Evolutionary conservation across 495 filamentous ascomycete genomes (phyloP), one percentile per base, ranked within the genome.

Genomic region (Opeltia flavorubescens): DNA sequence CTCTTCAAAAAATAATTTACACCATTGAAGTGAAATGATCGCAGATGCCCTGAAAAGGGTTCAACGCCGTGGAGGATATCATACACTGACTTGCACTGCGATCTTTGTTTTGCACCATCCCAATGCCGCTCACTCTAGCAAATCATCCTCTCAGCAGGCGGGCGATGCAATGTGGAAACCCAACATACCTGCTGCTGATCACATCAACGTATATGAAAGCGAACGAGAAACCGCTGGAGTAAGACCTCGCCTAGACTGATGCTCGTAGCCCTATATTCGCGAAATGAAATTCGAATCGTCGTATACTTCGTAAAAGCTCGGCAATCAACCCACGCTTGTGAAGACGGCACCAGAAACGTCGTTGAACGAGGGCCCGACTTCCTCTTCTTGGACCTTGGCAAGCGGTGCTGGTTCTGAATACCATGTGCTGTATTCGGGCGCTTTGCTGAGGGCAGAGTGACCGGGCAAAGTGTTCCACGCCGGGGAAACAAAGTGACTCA

Each of bases 341-440:
- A 50, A 57, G 8, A 57, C 38, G 24, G 50, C 50, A 2, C 45
- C 50, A 5, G 49, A 43, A 46, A 51, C 53, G 17, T 47, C 49
- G 40, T 51, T 30, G 34, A 56, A 57, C 5, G 40, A 52, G 18
- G 47, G 48, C 44, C 47, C 43, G 13, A 46, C 29, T n/a, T 57
- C 55, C 39, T 57, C 55, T 47, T 57, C 55, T 47, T 57, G 55
- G 5, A 57, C 55, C 39, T 57, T 55, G 1, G 52, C 55, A 11
- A 57, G 30, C 7, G 31, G 38, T 8, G 48, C 30, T 13, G 55
- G 49, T 35, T 57, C 52, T n/a, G 49, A 46, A 29, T 54, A 54
- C 55, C 55, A 57, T 39, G 11, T 45, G 5, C 53, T 43, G 25
- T 51, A 55, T n/a, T 57, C 55, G 29, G 52, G 50, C 18, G 46